Conservation (phyloP, 331 rosid genomes). For the Malus hybrid region DNA sequence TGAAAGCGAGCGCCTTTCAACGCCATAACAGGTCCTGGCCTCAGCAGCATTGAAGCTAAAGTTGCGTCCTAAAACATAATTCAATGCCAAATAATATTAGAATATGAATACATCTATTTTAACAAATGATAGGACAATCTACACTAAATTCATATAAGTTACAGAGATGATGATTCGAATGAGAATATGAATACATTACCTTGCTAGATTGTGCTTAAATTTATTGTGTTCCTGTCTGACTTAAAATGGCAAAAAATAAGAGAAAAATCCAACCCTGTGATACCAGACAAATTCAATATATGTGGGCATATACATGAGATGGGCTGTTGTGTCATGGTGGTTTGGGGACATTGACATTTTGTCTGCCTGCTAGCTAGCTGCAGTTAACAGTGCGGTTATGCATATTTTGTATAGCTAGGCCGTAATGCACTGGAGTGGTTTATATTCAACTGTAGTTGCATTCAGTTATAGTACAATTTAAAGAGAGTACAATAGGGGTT, state of each 20-base stretch:
- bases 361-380: neutral
- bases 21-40: constrained; percentile 29
- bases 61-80: constrained; percentile 21
- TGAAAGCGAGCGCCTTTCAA: constrained; percentile 6
- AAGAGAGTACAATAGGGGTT: too few relatives aligned
- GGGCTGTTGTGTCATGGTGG: neutral
- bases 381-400: neutral
- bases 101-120: neutral
- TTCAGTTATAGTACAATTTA: too few relatives aligned
- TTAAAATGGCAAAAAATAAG: too few relatives aligned
- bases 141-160: neutral
- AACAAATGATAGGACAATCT: neutral
- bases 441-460: too few relatives aligned
- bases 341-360: neutral
- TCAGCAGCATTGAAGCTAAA: constrained; percentile 24
- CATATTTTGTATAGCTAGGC: too few relatives aligned
- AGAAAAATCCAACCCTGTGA: neutral
- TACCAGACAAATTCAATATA: neutral
- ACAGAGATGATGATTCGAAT: neutral
- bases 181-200: neutral
- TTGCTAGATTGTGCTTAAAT: neutral
- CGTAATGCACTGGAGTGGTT: too few relatives aligned
- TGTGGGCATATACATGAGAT: neutral
- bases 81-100: neutral
- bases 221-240: neutral